Evolutionary conservation across 306 rosid genomes (phyloP).

Genomic region (Clitoria ternatea): DNA sequence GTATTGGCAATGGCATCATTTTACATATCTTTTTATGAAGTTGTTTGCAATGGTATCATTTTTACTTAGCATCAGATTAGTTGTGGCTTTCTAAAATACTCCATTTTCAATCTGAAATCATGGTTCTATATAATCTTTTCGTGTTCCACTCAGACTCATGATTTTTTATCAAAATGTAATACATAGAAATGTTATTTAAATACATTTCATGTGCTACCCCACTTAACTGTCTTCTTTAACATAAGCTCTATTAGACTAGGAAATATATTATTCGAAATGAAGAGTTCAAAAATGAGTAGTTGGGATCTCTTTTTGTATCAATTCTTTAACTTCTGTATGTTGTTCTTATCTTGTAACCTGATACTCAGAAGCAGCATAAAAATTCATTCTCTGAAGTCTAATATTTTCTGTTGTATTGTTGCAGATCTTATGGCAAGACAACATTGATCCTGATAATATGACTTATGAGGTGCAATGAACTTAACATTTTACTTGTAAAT

Average conservation of each 20-base stretch:
- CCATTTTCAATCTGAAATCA: not conserved
- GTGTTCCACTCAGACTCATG: not conserved
- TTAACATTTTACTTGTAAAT: constrained; percentile 4
- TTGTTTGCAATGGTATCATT: not conserved
- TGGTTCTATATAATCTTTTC: not conserved
- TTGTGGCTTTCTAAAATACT: not conserved
- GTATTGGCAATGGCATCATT: not conserved
- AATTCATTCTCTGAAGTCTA: constrained; percentile 11
- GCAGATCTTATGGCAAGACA: constrained; percentile 83
- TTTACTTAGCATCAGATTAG: not conserved
- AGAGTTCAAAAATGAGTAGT: not conserved
- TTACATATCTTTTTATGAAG: not conserved
- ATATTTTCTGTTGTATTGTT: constrained; percentile 16
- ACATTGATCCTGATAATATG: constrained; percentile 83
- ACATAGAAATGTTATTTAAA: not conserved
- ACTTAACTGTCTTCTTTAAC: not conserved
- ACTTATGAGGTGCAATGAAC: constrained; percentile 69
- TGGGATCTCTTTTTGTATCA: not conserved
- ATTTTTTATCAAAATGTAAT: not conserved
- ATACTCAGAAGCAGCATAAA: not conserved
- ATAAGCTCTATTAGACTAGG: not conserved
- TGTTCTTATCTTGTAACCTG: not conserved
- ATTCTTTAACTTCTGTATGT: not conserved
- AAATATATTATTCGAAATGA: constrained; percentile 1
- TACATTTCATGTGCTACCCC: not conserved